Evolutionary conservation across 441 rosid genomes (phyloP).

Genomic region (Pelargonium myrrhifolium): DNA sequence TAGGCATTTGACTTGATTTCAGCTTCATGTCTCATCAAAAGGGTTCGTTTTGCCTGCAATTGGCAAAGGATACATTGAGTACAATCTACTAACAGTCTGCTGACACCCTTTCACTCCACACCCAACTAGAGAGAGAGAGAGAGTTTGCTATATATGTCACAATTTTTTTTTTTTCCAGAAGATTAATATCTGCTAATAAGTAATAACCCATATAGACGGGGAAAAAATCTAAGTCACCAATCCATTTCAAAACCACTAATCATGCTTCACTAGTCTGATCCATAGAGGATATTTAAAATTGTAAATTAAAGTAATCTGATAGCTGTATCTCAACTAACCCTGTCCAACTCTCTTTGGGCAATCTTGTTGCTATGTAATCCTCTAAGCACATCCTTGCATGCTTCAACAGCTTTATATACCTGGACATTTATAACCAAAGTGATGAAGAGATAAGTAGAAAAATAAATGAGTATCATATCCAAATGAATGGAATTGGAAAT

Average conservation of each 20-base stretch:
- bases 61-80: not conserved
- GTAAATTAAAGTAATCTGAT: slow-evolving; percentile 6
- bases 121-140: too few species aligned
- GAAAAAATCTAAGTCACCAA: not conserved
- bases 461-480: not conserved
- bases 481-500: slow-evolving; percentile 16
- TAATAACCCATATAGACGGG: not conserved
- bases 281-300: not conserved
- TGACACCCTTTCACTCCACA: too few species aligned
- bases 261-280: not conserved
- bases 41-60: slow-evolving; percentile 87
- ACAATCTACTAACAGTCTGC: not conserved
- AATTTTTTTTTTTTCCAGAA: too few species aligned
- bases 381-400: slow-evolving; percentile 95
- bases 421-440: slow-evolving; percentile 28
- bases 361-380: slow-evolving; percentile 83
- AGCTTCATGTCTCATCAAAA: slow-evolving; percentile 98
- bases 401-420: slow-evolving; percentile 95
- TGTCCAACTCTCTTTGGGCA: slow-evolving; percentile 80
- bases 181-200: too few species aligned
- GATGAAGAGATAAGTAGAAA: slow-evolving; percentile 17
- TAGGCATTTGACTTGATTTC: slow-evolving; percentile 99
- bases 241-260: not conserved
- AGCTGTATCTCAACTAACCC: slow-evolving; percentile 52
- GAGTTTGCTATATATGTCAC: too few species aligned